These are phyloP conservation scores for Fraxinus cuspidata DNA, from an alignment of 257 asterid genomes.

Conservation along the genomic window DNA sequence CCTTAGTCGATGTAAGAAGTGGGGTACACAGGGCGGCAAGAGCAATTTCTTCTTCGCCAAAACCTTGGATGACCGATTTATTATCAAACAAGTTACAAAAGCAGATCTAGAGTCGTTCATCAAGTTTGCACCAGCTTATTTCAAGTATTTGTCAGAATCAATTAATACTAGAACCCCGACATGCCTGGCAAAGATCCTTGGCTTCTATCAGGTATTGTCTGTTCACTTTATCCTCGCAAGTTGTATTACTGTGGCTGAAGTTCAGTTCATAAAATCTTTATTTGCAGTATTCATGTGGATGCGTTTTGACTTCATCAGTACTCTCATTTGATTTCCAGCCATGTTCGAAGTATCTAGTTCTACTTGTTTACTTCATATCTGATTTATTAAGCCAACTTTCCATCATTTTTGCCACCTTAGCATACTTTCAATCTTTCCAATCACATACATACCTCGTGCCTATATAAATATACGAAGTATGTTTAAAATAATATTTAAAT, in stretches of 20 bases:
- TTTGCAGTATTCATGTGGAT: background rate
- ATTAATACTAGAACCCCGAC: constrained; percentile 62
- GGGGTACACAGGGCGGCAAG: constrained; percentile 93
- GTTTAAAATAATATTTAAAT: too few species aligned
- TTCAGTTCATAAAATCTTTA: background rate
- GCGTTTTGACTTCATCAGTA: background rate
- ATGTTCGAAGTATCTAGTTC: background rate
- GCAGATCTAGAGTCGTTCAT: constrained; percentile 73
- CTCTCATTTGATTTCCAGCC: background rate
- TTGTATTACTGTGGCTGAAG: background rate
- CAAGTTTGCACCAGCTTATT: constrained; percentile 66
- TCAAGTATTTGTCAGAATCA: constrained; percentile 67
- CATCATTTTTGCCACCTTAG: background rate
- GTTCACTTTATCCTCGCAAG: background rate
- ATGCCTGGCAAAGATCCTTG: constrained; percentile 77
- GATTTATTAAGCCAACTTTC: background rate
- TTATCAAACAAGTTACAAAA: constrained; percentile 74
- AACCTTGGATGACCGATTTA: constrained; percentile 72
- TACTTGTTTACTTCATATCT: too few species aligned
- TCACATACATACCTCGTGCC: background rate
- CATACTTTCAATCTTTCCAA: constrained; percentile 14
- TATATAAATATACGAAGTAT: background rate
- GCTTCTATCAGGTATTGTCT: constrained; percentile 72
- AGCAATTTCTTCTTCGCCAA: constrained; percentile 77
- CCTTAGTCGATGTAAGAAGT: constrained; percentile 76